A percentile compares a stretch with the other conserved stretches of the same genome.
These are phyloP conservation scores for Talaromyces islandicus DNA, from an alignment of 2,329 filamentous ascomycete species.

Conservation along the genomic window DNA sequence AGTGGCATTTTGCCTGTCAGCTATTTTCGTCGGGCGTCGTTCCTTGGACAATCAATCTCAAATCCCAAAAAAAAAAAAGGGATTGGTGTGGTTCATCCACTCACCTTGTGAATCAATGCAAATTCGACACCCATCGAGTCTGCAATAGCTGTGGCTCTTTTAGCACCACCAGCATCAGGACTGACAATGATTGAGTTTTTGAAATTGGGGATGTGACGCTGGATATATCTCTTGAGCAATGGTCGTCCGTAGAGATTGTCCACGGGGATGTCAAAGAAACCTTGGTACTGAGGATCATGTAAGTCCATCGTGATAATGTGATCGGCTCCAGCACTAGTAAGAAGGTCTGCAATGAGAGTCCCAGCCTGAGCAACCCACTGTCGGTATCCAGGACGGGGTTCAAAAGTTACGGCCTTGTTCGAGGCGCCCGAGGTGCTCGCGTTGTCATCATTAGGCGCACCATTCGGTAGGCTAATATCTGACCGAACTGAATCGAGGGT, in stretches of 20 bases:
- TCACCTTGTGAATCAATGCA: constrained; percentile 94
- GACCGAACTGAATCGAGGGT: constrained; percentile 34
- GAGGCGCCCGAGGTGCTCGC: constrained; percentile 50
- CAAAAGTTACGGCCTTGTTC: constrained; percentile 52
- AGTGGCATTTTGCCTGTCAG: constrained; percentile 70
- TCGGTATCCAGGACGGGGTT: constrained; percentile 88
- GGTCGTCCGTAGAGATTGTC: constrained; percentile 81
- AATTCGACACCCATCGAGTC: constrained; percentile 92
- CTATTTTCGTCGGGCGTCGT: constrained; percentile 81
- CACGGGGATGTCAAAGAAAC: constrained; percentile 97
- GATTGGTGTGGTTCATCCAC: constrained; percentile 9
- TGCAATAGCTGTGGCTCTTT: constrained; percentile 90
- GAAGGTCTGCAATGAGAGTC: constrained; percentile 85
- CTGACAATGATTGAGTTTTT: constrained; percentile 87
- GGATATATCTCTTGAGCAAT: constrained; percentile 58
- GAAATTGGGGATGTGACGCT: constrained; percentile 77
- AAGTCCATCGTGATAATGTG: constrained; percentile 98
- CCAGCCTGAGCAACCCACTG: constrained; percentile 98
- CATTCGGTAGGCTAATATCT: constrained; percentile 17
- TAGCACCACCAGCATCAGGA: constrained; percentile 92
- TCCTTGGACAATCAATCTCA: constrained; percentile 49
- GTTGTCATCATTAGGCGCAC: constrained; percentile 46
- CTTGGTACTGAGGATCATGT: constrained; percentile 93
- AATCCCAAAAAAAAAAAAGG: no score
- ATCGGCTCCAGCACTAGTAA: constrained; percentile 92